Conservation (phyloP, 1,284 basidiomycete genomes). For the Pseudozyma tsukubaensis region DNA sequence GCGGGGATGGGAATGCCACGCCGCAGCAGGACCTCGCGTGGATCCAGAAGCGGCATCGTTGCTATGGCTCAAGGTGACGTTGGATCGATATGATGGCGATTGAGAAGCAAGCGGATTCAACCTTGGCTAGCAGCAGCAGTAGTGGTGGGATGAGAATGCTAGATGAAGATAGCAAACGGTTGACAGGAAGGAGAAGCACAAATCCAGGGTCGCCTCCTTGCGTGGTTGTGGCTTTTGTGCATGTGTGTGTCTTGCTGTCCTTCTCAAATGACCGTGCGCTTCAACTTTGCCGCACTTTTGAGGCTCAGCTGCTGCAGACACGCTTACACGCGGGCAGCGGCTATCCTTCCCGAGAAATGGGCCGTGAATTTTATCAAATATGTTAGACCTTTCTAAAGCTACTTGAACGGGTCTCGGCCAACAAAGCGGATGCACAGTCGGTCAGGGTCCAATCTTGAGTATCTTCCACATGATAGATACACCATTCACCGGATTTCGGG, state of each 20-base stretch:
- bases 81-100: background rate
- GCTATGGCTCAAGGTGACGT: background rate
- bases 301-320: too few relatives aligned
- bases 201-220: background rate
- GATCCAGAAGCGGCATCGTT: slow-evolving; percentile 41
- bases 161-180: background rate
- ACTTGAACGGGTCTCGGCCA: background rate
- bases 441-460: background rate
- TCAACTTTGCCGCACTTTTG: too few relatives aligned
- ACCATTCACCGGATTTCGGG: too few relatives aligned
- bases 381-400: too few relatives aligned
- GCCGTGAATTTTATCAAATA: too few relatives aligned
- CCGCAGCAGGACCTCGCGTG: slow-evolving; percentile 40
- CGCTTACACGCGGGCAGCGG: too few relatives aligned
- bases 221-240: too few relatives aligned
- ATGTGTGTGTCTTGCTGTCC: too few relatives aligned
- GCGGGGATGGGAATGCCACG: slow-evolving; percentile 42
- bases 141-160: background rate
- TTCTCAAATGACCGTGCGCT: too few relatives aligned
- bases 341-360: too few relatives aligned
- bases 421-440: background rate
- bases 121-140: too few relatives aligned
- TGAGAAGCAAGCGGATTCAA: background rate
- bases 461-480: too few relatives aligned
- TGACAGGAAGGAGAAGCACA: background rate